These are phyloP conservation scores for Cyberlindnera saturnus DNA, from an alignment of 805 yeast genomes.

Conservation along the genomic window DNA sequence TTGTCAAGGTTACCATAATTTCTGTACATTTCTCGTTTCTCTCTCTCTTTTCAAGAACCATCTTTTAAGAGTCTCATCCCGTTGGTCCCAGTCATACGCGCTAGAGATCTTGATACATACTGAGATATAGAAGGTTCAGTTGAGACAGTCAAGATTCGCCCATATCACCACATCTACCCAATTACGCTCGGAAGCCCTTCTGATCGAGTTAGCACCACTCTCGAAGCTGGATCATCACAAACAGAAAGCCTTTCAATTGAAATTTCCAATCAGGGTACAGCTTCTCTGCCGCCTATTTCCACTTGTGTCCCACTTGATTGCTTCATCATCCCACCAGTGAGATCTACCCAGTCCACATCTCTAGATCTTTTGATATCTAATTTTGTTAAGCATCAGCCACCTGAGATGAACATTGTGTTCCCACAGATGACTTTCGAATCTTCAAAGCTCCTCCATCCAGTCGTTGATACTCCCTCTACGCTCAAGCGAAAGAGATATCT, in stretches of 20 bases:
- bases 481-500: slow-evolving; percentile 21
- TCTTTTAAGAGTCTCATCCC: not conserved
- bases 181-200: too few relatives aligned
- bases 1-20: slow-evolving; percentile 1
- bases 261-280: too few relatives aligned
- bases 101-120: too few relatives aligned
- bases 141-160: not conserved
- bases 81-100: too few relatives aligned
- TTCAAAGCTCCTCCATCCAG: slow-evolving; percentile 10
- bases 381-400: not conserved
- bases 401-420: slow-evolving; percentile 9
- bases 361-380: too few relatives aligned
- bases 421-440: slow-evolving; percentile 5
- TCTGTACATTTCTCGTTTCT: not conserved
- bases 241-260: too few relatives aligned
- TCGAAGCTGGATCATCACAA: too few relatives aligned
- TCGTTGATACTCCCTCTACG: slow-evolving; percentile 4
- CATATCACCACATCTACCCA: not conserved
- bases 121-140: not conserved
- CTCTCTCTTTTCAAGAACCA: not conserved
- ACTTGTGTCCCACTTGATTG: not conserved
- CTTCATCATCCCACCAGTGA: not conserved
- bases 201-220: too few relatives aligned
- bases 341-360: too few relatives aligned
- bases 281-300: not conserved